These are phyloP conservation scores for Epichloe gansuensis DNA, from an alignment of 2,329 filamentous ascomycete genomes.

Conservation along the genomic window DNA sequence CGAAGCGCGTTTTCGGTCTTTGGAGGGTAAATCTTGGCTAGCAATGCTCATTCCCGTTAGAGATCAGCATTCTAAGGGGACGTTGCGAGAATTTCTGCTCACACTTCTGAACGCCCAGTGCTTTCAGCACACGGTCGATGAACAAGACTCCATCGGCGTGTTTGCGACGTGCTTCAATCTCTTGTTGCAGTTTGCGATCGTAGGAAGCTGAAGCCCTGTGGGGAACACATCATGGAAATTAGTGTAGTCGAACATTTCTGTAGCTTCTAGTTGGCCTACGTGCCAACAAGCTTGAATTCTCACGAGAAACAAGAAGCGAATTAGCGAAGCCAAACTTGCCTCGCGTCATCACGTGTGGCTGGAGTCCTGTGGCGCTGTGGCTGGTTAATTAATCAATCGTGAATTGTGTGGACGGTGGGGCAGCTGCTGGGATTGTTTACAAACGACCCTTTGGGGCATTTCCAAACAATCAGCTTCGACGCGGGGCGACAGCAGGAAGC, in stretches of 20 bases:
- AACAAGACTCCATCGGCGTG: constrained; percentile 60
- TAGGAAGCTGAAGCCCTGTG: constrained; percentile 47
- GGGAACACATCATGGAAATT: constrained; percentile 59
- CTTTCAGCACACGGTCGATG: constrained; percentile 63
- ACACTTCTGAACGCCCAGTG: constrained; percentile 61
- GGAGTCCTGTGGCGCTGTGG: background rate
- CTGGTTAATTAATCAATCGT: too few relatives aligned
- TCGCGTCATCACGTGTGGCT: constrained; percentile 13
- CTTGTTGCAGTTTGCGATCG: constrained; percentile 45
- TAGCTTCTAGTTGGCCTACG: background rate
- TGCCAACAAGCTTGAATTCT: too few relatives aligned
- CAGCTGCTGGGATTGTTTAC: constrained; percentile 26
- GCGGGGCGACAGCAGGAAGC: constrained; percentile 9
- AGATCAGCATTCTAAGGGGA: background rate
- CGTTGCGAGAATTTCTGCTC: constrained; percentile 1
- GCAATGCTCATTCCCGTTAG: background rate
- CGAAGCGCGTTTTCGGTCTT: constrained; percentile 55
- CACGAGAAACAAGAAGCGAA: too few relatives aligned
- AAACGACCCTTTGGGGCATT: constrained; percentile 24
- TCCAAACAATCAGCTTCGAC: constrained; percentile 22
- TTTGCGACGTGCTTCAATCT: constrained; percentile 56
- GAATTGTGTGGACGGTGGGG: background rate
- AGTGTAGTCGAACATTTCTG: constrained; percentile 49
- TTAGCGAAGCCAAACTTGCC: too few relatives aligned
- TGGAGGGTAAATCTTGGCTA: constrained; percentile 60